Conservation (phyloP, 2,329 filamentous ascomycete genomes). For the Coleophoma cylindrospora region DNA sequence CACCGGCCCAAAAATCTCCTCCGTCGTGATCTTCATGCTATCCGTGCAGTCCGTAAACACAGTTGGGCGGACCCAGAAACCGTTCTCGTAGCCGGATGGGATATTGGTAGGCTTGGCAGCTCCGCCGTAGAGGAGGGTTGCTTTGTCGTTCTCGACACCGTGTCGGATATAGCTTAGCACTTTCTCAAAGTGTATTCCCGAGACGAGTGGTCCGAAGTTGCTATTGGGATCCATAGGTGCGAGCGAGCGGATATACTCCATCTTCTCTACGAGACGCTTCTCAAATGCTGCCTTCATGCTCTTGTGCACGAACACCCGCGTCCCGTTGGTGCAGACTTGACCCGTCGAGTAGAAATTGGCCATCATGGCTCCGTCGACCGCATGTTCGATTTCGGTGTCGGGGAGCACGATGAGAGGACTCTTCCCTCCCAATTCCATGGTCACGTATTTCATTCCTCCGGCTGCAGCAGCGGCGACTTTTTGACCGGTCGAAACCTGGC, state of each 20-base stretch:
- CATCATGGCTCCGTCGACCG: slow-evolving; percentile 89
- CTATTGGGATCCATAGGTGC: slow-evolving; percentile 66
- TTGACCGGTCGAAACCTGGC: slow-evolving; percentile 76
- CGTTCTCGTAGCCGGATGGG: slow-evolving; percentile 37
- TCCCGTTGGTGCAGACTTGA: slow-evolving; percentile 91
- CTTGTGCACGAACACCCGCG: slow-evolving; percentile 75
- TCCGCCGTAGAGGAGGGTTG: slow-evolving; percentile 70
- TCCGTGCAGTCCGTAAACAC: slow-evolving; percentile 85
- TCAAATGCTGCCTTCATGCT: slow-evolving; percentile 65
- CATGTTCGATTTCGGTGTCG: slow-evolving; percentile 71
- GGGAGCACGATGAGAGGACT: slow-evolving; percentile 75
- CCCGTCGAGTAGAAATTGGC: slow-evolving; percentile 90
- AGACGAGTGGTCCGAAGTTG: slow-evolving; percentile 83
- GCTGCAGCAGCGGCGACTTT: slow-evolving; percentile 76
- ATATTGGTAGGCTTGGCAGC: slow-evolving; percentile 41
- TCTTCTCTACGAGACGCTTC: slow-evolving; percentile 61
- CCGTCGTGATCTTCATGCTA: slow-evolving; percentile 70
- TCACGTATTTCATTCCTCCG: slow-evolving; percentile 81
- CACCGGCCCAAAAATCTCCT: slow-evolving; percentile 88
- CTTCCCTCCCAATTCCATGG: slow-evolving; percentile 89
- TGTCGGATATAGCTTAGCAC: slow-evolving; percentile 72
- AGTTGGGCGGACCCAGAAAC: slow-evolving; percentile 83
- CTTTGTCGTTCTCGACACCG: slow-evolving; percentile 68
- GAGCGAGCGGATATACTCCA: slow-evolving; percentile 65
- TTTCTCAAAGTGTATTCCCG: slow-evolving; percentile 68